A percentile compares a stretch with the other conserved stretches of the same genome.
Conservation (phyloP, 2,329 filamentous ascomycete species). For the Phyllosticta ampelicida region DNA sequence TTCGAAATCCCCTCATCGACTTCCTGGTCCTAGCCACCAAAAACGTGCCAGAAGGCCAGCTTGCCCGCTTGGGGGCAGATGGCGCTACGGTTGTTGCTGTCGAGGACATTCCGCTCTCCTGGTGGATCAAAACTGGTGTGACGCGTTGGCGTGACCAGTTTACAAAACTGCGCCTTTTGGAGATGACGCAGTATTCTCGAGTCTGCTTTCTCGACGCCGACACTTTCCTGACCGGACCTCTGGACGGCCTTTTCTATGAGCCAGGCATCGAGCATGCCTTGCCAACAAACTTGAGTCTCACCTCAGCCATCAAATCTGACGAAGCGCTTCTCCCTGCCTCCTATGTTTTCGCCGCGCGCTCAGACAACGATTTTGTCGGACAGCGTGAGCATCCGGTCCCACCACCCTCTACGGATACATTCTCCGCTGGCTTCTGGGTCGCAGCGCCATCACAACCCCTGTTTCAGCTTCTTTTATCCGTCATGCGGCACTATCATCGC, state of each 20-base stretch:
- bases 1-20: slow-evolving; percentile 15
- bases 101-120: slow-evolving; percentile 22
- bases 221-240: slow-evolving; percentile 25
- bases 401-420: slow-evolving; percentile 21
- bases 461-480: slow-evolving; percentile 29
- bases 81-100: slow-evolving; percentile 31
- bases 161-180: slow-evolving; percentile 33
- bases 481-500: slow-evolving; percentile 25
- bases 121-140: slow-evolving; percentile 28
- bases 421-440: slow-evolving; percentile 35
- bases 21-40: slow-evolving; percentile 30
- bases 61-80: slow-evolving; percentile 24
- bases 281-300: slow-evolving; percentile 13
- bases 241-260: slow-evolving; percentile 32
- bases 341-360: slow-evolving; percentile 25
- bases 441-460: slow-evolving; percentile 28
- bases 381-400: slow-evolving; percentile 23
- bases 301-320: slow-evolving; percentile 17
- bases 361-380: slow-evolving; percentile 25
- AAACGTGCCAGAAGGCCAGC: slow-evolving; percentile 21
- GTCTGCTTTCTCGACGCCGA: slow-evolving; percentile 37
- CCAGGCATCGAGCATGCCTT: slow-evolving; percentile 13
- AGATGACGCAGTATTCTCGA: slow-evolving; percentile 31
- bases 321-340: slow-evolving; percentile 27
- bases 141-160: slow-evolving; percentile 34